Base-by-base conservation (phyloP, 2,329 filamentous ascomycete species). In the Paracoccidioides lutzii region DNA sequence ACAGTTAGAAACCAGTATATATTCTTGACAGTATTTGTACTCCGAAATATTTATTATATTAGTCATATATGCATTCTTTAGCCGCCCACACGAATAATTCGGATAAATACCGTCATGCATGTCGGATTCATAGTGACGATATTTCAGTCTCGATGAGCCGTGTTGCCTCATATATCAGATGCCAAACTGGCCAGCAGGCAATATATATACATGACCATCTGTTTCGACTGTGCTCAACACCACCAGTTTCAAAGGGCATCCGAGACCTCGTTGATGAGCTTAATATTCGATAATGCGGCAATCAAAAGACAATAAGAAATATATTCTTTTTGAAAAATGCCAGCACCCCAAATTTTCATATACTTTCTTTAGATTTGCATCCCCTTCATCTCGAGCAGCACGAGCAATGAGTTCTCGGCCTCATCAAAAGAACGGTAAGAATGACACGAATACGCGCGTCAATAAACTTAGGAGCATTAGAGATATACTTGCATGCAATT, bases 121-220 rank as follows among this genome's bases (percentile, higher is more conserved):
- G 22, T 2, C 22, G 22, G 22, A 22, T 22, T 22, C n/a, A 22
- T 22, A 22, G 22, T 1, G 22, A 22, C 22, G 22, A 22, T 22
- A 88, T 70, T 70, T 88, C 78, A 0, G 83, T 83, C 68, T 87
- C 83, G 71, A 84, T 83, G 64, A 88, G 87, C 56, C 79, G 77
- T 3, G 83, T 86, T 0, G 84, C 76, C 33, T 75, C 75, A 54
- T 83, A 83, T 68, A 88, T 87, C 62, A 83, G 69, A 62, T 84
- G 87, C 60, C 54, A 88, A 64, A 1, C 75, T 83, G 1, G 82
- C 78, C 40, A 78, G 78, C 51, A 88, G 66, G 78, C 51, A 88
- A 66, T 1, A 78, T 76, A 0, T 83, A 83, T 2, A 83, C 71
- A 52, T 81, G 77, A 43, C 81, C 76, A 66, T 88, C 82, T 1